Percentiles rank a stretch among this genome's conserved stretches.
Evolutionary conservation across 768 basidiomycete genomes (phyloP).

Genomic region (Amanita pallidorosea): DNA sequence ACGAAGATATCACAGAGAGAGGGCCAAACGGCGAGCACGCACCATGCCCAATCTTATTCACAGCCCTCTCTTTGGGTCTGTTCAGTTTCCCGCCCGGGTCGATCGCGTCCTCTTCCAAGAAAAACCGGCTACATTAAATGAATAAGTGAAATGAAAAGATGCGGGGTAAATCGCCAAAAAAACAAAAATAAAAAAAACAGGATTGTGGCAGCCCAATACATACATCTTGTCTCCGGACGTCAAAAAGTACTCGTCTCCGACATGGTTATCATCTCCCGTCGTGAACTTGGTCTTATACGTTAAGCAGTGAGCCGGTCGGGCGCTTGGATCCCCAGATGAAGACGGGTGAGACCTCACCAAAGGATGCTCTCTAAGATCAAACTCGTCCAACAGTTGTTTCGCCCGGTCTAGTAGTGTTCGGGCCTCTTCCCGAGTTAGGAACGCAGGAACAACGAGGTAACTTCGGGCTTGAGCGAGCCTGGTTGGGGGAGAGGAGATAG

Average conservation of each 20-base stretch:
- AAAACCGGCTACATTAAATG: slow-evolving; percentile 49
- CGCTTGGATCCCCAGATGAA: neutral
- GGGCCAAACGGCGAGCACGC: slow-evolving; percentile 8
- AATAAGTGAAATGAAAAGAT: neutral
- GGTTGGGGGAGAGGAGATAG: slow-evolving; percentile 2
- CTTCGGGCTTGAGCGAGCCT: slow-evolving; percentile 24
- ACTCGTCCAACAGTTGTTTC: slow-evolving; percentile 67
- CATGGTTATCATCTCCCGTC: slow-evolving; percentile 63
- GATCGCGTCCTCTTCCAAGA: slow-evolving; percentile 86
- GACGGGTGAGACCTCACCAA: slow-evolving; percentile 33
- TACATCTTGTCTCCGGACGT: slow-evolving; percentile 86
- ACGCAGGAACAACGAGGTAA: slow-evolving; percentile 70
- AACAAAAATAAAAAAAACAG: neutral
- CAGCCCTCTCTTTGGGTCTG: slow-evolving; percentile 60
- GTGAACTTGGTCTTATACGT: slow-evolving; percentile 75
- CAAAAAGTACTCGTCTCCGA: slow-evolving; percentile 92
- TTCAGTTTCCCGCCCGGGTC: slow-evolving; percentile 58
- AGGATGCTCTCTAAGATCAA: slow-evolving; percentile 72
- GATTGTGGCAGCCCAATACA: neutral
- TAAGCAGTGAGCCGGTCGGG: neutral
- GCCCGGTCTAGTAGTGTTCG: slow-evolving; percentile 57
- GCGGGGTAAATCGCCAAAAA: neutral
- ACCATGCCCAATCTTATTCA: slow-evolving; percentile 97
- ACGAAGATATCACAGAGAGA: neutral
- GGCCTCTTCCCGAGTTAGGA: slow-evolving; percentile 52